phyloP scores from a whole-genome alignment of 305 asterid species.

The Fraxinus ornus region DNA sequence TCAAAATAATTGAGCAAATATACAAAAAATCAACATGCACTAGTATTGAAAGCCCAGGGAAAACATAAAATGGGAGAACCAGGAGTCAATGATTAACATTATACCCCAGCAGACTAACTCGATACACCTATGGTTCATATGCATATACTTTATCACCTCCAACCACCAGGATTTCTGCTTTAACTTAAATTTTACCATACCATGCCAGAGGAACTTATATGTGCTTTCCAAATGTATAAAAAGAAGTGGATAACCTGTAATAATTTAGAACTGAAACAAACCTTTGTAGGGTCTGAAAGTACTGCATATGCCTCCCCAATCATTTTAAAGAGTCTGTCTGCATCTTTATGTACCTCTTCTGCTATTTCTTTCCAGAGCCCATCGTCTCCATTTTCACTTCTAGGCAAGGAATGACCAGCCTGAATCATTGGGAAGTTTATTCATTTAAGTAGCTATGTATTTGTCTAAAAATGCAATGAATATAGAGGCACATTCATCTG shows the following conservation, averaged over 20 bases:
- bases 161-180: constrained; percentile 6
- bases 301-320: constrained; percentile 98
- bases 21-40: neutral
- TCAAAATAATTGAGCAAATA: neutral
- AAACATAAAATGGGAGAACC: neutral
- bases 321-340: constrained; percentile 87
- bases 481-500: constrained; percentile 9
- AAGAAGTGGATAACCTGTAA: neutral
- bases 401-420: constrained; percentile 83
- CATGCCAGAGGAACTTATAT: neutral
- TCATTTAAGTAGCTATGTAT: constrained; percentile 7
- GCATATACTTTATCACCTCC: neutral
- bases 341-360: constrained; percentile 77
- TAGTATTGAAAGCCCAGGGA: neutral
- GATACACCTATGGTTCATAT: neutral
- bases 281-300: constrained; percentile 90
- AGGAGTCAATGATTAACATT: neutral
- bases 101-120: neutral
- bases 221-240: constrained; percentile 11
- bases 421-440: constrained; percentile 29
- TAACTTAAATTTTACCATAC: neutral
- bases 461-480: constrained; percentile 7
- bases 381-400: constrained; percentile 77
- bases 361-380: constrained; percentile 82
- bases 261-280: constrained; percentile 24